Evolutionary conservation across 2,329 filamentous ascomycete genomes (phyloP).

Genomic region (Ascochyta rabiei): DNA sequence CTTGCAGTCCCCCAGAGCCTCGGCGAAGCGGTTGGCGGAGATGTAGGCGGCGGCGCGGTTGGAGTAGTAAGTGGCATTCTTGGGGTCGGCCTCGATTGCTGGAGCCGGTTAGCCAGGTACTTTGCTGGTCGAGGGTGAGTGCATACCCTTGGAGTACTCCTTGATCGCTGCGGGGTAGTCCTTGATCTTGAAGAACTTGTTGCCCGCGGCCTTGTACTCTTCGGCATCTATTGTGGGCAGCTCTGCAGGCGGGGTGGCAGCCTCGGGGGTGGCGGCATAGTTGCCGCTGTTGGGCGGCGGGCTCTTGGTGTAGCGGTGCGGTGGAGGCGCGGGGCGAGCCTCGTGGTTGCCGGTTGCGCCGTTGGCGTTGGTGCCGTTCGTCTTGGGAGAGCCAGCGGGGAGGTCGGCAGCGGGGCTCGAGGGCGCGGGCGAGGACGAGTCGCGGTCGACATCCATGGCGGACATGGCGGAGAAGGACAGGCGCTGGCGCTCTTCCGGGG

Average conservation of each 20-base stretch:
- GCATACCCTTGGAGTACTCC: constrained; percentile 91
- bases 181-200: constrained; percentile 95
- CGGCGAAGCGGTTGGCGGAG: constrained; percentile 77
- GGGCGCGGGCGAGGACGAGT: constrained; percentile 40
- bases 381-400: constrained; percentile 48
- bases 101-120: constrained; percentile 31
- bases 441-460: constrained; percentile 50
- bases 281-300: constrained; percentile 52
- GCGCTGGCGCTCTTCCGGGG: constrained; percentile 84
- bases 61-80: constrained; percentile 86
- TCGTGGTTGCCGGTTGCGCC: constrained; percentile 54
- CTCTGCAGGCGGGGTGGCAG: constrained; percentile 48
- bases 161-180: constrained; percentile 87
- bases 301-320: constrained; percentile 65
- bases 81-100: constrained; percentile 88
- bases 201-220: constrained; percentile 87
- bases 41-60: constrained; percentile 96
- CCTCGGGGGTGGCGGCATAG: constrained; percentile 47
- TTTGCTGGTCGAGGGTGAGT: background rate
- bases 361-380: constrained; percentile 48
- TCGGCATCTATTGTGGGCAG: constrained; percentile 77
- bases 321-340: constrained; percentile 68
- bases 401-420: constrained; percentile 54
- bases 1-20: constrained; percentile 86
- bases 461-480: constrained; percentile 73